Percentiles rank a stretch among this genome's conserved stretches.
Conservation (phyloP, 148 eudicot genomes). For the Rhododendron henanense region DNA sequence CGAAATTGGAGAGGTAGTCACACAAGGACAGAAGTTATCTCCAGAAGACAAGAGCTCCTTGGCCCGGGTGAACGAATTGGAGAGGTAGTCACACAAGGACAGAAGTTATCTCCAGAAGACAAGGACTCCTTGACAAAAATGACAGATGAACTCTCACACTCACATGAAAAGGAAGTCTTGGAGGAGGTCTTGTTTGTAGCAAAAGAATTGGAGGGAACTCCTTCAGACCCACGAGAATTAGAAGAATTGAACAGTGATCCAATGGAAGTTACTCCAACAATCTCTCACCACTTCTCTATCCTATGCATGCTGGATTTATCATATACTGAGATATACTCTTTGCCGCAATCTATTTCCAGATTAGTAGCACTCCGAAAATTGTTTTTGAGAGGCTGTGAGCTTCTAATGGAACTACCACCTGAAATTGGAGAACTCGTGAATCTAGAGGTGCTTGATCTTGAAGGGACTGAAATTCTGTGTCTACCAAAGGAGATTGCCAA, state of each 20-base stretch:
- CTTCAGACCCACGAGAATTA: neutral
- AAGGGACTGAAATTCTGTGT: neutral
- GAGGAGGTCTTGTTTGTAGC: neutral
- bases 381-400: neutral
- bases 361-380: neutral
- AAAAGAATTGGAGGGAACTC: neutral
- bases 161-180: neutral
- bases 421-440: neutral
- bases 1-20: too few relatives aligned
- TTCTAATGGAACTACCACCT: neutral
- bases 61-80: neutral
- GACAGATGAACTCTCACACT: neutral
- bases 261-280: neutral
- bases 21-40: too few relatives aligned
- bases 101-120: neutral
- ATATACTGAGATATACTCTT: slow-evolving; percentile 1
- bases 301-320: neutral
- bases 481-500: neutral
- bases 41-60: too few relatives aligned
- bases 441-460: neutral
- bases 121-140: neutral
- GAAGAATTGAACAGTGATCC: neutral
- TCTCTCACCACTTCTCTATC: neutral
- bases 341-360: neutral
- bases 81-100: neutral